Evolutionary conservation across 352 stramenopile species (phyloP).

Genomic region (Globisporangium polare): DNA sequence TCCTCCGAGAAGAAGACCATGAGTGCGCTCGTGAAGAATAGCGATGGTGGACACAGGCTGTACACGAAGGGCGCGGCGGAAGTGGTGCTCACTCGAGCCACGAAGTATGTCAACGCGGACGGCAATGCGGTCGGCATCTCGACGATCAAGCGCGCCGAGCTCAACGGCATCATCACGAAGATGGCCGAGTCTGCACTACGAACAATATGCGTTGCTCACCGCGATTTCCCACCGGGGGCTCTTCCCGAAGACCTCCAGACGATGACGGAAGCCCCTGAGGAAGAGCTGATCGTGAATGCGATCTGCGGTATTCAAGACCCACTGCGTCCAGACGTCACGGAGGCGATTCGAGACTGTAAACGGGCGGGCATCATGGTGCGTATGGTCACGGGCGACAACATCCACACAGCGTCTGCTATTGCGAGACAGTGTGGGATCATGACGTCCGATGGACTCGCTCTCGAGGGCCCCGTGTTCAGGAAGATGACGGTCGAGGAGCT

Average conservation of each 20-base stretch:
- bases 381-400: constrained; percentile 99
- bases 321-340: constrained; percentile 90
- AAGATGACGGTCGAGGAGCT: constrained; percentile 69
- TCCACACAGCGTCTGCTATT: constrained; percentile 96
- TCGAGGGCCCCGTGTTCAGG: constrained; percentile 92
- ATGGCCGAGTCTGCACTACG: constrained; percentile 84
- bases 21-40: constrained; percentile 50
- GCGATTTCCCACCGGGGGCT: constrained; percentile 51
- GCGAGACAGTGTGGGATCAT: constrained; percentile 96
- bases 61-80: constrained; percentile 79
- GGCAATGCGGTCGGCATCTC: constrained; percentile 49
- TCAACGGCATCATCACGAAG: constrained; percentile 62
- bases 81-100: constrained; percentile 55
- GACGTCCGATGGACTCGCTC: constrained; percentile 80
- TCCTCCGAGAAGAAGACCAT: constrained; percentile 85
- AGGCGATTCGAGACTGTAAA: constrained; percentile 93
- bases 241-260: constrained; percentile 62
- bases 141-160: constrained; percentile 53
- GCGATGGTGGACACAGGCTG: constrained; percentile 33
- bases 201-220: constrained; percentile 86
- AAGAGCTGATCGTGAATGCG: constrained; percentile 75
- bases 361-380: constrained; percentile 97
- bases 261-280: constrained; percentile 56
- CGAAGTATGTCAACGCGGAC: constrained; percentile 67
- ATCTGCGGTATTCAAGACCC: constrained; percentile 98